phyloP scores from a whole-genome alignment of 2,329 filamentous ascomycete genomes.

The Fusarium torreyae region DNA sequence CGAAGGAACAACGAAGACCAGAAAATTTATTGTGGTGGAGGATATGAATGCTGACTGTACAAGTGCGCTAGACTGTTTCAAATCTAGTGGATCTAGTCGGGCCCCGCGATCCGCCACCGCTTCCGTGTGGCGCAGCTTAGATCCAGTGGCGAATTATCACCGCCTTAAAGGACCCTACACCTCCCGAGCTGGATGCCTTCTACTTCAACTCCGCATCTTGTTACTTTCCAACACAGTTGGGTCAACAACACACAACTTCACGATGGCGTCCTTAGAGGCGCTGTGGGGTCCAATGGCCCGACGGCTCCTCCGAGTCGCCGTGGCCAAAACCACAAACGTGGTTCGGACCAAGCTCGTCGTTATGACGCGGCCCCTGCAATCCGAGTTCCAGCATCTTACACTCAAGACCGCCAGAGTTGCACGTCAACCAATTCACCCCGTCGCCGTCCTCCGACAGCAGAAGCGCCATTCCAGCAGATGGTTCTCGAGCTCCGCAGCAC shows the following conservation, averaged over 20 bases:
- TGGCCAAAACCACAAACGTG: slow-evolving; percentile 65
- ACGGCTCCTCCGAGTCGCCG: slow-evolving; percentile 68
- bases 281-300: slow-evolving; percentile 71
- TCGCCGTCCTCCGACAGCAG: slow-evolving; percentile 66
- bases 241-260: slow-evolving; percentile 50
- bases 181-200: slow-evolving; percentile 23
- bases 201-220: slow-evolving; percentile 40
- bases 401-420: slow-evolving; percentile 58
- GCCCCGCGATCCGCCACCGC: slow-evolving; percentile 46
- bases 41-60: slow-evolving; percentile 46
- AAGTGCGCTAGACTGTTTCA: slow-evolving; percentile 44
- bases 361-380: slow-evolving; percentile 62
- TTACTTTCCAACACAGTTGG: slow-evolving; percentile 40
- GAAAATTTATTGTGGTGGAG: slow-evolving; percentile 50
- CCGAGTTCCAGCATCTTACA: slow-evolving; percentile 55
- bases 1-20: slow-evolving; percentile 19
- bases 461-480: slow-evolving; percentile 61
- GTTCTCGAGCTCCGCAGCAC: slow-evolving; percentile 62
- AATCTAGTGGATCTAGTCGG: slow-evolving; percentile 41
- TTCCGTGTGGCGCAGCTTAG: slow-evolving; percentile 55
- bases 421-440: slow-evolving; percentile 69
- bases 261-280: slow-evolving; percentile 70
- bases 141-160: slow-evolving; percentile 51
- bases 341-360: slow-evolving; percentile 66
- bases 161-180: slow-evolving; percentile 47